phyloP scores from a whole-genome alignment of 2,329 filamentous ascomycete genomes.

The Ilyonectria destructans region DNA sequence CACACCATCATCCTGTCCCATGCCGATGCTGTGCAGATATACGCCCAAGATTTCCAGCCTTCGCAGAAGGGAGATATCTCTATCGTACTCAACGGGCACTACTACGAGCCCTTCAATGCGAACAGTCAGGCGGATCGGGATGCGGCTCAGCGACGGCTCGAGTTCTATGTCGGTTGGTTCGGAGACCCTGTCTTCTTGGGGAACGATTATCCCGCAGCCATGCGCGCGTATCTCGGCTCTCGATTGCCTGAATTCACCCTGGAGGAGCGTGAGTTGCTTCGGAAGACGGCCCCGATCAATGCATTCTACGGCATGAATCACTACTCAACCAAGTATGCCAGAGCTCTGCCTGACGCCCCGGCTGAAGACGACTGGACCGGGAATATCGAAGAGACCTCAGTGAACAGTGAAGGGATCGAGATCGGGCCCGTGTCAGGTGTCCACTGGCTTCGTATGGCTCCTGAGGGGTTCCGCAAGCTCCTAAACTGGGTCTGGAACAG shows the following conservation, averaged over 20 bases:
- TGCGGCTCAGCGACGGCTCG: slow-evolving; percentile 34
- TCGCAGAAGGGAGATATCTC: slow-evolving; percentile 37
- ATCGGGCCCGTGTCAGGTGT: slow-evolving; percentile 34
- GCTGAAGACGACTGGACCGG: slow-evolving; percentile 42
- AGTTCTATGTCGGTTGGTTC: slow-evolving; percentile 47
- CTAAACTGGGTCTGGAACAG: slow-evolving; percentile 42
- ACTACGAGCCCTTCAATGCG: slow-evolving; percentile 41
- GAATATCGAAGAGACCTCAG: slow-evolving; percentile 36
- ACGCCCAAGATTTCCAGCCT: slow-evolving; percentile 35
- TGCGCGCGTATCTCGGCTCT: slow-evolving; percentile 38
- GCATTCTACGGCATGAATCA: slow-evolving; percentile 57
- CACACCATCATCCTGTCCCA: slow-evolving; percentile 43
- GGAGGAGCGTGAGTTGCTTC: slow-evolving; percentile 31
- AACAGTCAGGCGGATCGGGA: slow-evolving; percentile 26
- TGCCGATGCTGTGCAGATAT: slow-evolving; percentile 33
- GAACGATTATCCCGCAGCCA: slow-evolving; percentile 39
- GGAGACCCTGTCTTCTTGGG: slow-evolving; percentile 44
- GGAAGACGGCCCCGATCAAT: slow-evolving; percentile 32
- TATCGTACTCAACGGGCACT: slow-evolving; percentile 43
- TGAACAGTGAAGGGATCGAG: slow-evolving; percentile 43
- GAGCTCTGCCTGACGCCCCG: slow-evolving; percentile 37
- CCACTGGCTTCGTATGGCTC: slow-evolving; percentile 37
- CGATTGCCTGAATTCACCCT: slow-evolving; percentile 41
- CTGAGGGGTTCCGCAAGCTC: slow-evolving; percentile 42
- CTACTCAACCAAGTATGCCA: slow-evolving; percentile 54